Base-by-base conservation (phyloP, 257 asterid species). In the Solanum neorickii region DNA sequence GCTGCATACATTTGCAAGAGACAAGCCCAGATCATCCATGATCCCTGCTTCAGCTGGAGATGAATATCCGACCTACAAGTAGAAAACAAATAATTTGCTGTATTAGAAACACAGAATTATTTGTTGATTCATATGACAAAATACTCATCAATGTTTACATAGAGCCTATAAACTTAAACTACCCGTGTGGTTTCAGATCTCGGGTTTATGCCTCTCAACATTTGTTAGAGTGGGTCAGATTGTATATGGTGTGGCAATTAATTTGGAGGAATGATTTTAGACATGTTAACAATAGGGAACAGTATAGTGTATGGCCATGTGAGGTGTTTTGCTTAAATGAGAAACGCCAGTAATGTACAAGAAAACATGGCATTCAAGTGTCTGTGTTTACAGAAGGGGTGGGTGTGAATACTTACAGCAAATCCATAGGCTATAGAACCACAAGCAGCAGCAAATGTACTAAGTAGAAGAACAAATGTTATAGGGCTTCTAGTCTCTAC, bases 11-110 rank as follows among this genome's bases (percentile, higher is more conserved):
- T 88, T 33, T 82, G 90, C 84, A 86, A 77, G 83, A 41, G 90
- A 88, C 76, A 88, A 86, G 72, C 87, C 86, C 69, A 88, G 83
- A 66, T 86, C 90, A 52, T 59, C 37, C 82, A 80, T 82, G 73
- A 88, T 88, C 20, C 88, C 90, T 33, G 78, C 74, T 73, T 88
- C 87, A n/a, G 90, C 90, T 78, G 90, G 90, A 37, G 90, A 88
- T 70, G 90, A 86, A 82, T 69, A 88, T 80, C 88, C 90, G 35
- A 21, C 35, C 90, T 86, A 35, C 11, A 15, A 33, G 46, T 72
- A 33, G 20, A 23, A 66, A 23, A 66, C 8, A 68, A 18, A 12
- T 37, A 84, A 82, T 82, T 46, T 47, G 46, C 78, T 25, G 0
- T 72, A 25, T 72, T 16, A 72, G 42, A 70, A 70, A 13, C 80